Conservation (phyloP, 768 basidiomycete species). For the Flagelloscypha sp. region DNA sequence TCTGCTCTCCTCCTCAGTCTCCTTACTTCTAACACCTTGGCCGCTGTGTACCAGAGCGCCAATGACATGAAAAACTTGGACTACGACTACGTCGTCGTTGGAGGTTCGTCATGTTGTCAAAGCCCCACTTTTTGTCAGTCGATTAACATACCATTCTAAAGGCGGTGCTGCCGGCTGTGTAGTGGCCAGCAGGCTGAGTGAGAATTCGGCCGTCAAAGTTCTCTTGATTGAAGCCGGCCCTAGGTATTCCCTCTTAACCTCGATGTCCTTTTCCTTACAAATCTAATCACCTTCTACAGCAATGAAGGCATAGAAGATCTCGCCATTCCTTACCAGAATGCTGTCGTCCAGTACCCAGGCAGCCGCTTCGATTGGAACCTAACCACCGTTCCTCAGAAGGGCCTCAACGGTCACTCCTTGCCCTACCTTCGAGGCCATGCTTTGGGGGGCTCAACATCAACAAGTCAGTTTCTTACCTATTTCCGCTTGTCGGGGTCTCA, state of each 20-base stretch:
- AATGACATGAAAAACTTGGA: background rate
- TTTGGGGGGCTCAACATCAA: slow-evolving; percentile 10
- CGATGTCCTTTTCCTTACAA: too few species aligned
- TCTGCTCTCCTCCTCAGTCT: too few species aligned
- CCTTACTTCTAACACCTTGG: too few species aligned
- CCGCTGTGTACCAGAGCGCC: background rate
- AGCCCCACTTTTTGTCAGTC: slow-evolving; percentile 5
- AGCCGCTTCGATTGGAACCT: slow-evolving; percentile 14
- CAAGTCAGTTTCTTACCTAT: slow-evolving; percentile 3
- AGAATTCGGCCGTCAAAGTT: slow-evolving; percentile 10
- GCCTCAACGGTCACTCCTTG: slow-evolving; percentile 7
- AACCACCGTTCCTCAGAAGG: slow-evolving; percentile 11
- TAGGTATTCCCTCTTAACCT: too few species aligned
- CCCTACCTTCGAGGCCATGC: slow-evolving; percentile 10
- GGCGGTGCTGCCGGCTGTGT: slow-evolving; percentile 12
- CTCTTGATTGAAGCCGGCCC: slow-evolving; percentile 19
- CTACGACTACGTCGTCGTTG: slow-evolving; percentile 1
- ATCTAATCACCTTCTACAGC: slow-evolving; percentile 16
- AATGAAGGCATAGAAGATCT: slow-evolving; percentile 5
- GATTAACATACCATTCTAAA: background rate
- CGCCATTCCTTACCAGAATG: slow-evolving; percentile 1
- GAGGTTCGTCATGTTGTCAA: background rate
- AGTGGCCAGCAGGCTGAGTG: slow-evolving; percentile 11
- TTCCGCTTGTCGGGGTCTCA: background rate
- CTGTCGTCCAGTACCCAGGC: background rate